Conservation (phyloP, 2,329 filamentous ascomycete species). For the Pezicula rhizophila region DNA sequence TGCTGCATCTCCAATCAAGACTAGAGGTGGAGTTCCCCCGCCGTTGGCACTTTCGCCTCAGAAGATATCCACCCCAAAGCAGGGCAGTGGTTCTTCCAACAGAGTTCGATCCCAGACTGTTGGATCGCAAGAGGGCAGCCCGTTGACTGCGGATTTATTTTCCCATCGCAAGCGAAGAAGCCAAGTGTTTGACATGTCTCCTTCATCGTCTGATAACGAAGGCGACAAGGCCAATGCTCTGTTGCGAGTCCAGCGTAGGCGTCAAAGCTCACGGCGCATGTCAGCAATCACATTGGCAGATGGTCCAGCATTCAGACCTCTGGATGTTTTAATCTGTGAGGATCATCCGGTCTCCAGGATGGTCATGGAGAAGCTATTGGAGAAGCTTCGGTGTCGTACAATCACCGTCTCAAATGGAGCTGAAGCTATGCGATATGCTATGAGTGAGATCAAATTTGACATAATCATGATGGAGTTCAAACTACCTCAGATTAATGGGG, state of each 20-base stretch:
- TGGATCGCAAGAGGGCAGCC: conserved; percentile 87
- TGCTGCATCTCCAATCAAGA: conserved; percentile 51
- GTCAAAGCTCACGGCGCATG: conserved; percentile 91
- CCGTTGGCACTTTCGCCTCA: conserved; percentile 55
- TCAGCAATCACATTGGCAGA: conserved; percentile 86
- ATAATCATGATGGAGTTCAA: conserved; percentile 98
- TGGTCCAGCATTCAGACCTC: conserved; percentile 77
- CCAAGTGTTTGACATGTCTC: conserved; percentile 93
- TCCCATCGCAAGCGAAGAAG: conserved; percentile 84
- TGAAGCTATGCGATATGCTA: conserved; percentile 87
- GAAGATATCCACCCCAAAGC: conserved; percentile 56
- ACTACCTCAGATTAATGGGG: conserved; percentile 87
- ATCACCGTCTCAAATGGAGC: conserved; percentile 86
- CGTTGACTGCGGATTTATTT: conserved; percentile 58
- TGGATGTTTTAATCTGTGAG: conserved; percentile 94
- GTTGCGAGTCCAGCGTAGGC: conserved; percentile 82
- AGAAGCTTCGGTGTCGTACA: conserved; percentile 90
- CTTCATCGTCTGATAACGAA: conserved; percentile 96
- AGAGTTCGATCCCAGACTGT: conserved; percentile 86
- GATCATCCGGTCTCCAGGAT: conserved; percentile 94
- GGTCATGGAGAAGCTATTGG: conserved; percentile 97
- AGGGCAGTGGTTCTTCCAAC: conserved; percentile 54
- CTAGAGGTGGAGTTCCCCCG: conserved; percentile 38
- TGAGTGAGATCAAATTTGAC: conserved; percentile 97
- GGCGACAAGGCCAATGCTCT: conserved; percentile 86